Evolutionary conservation across 2,329 filamentous ascomycete species (phyloP), one percentile per base, ranked within the genome.

Genomic region (Colletotrichum echinochloae): DNA sequence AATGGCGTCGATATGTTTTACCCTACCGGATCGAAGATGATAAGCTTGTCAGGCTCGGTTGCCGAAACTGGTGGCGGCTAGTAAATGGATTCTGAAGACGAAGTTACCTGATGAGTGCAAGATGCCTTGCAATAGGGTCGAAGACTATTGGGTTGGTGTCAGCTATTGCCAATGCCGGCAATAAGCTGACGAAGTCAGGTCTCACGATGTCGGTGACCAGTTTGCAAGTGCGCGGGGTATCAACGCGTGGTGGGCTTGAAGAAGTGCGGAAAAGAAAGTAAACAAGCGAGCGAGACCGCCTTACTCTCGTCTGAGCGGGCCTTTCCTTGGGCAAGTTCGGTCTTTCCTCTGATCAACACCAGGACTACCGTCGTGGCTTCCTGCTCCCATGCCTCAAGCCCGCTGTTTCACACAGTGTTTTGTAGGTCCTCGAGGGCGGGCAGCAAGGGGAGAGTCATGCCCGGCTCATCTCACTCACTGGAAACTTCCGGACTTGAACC

Each of bases 321-420:
- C 30, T 49, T 62, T 30, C 28, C 33, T 35, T 54, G 48, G 67
- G 64, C 57, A 70, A 51, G 67, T 30, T 67, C 64, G 67, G 51
- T 48, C 64, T 61, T 66, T 51, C 64, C 56, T 67, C 56, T 57
- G 35, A 49, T 48, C 61, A 70, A 62, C 56, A 67, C 41, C 62
- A 48, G 56, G n/a, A 26, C 39, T 37, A 35, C 35, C 28, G 26
- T 66, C 64, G 67, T 70, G 67, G 57, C 67, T 70, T 70, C 67
- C 67, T 67, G 49, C 59, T 70, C 62, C 30, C 57, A 66, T 37
- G 44, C 23, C 46, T 37, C 44, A 54, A 35, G 56, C 56, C 30
- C 57, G 54, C 33, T 62, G 67, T 70, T 70, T 70, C 67, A 37
- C 28, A 26, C 46, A 41, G 65, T 37, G 56, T 39, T 52, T 57